Evolutionary conservation across 2,329 filamentous ascomycete species (phyloP), one percentile per base, ranked within the genome.

Genomic region (Phyllosticta citrichinensis): DNA sequence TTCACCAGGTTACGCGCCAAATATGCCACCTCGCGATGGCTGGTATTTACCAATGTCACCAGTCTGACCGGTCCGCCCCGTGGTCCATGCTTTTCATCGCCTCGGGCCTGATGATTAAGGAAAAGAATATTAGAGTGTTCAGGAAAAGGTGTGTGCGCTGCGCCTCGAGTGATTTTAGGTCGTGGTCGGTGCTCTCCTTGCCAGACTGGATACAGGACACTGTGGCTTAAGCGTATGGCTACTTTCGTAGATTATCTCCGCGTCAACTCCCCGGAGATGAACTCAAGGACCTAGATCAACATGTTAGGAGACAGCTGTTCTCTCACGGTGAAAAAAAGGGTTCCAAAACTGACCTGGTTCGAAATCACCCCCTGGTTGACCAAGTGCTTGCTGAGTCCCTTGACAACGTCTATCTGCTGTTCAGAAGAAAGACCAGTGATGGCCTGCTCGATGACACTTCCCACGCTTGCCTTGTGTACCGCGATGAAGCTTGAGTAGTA

Each of bases 401-500:
- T 81, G 19, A 87, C 81, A 19, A 87, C 81, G 75, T 97, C 93
- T 64, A 96, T 80, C 76, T 99, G 93, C 75, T 99, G 91, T 51
- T 96, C 91, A 1, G 86, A 78, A 0, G 85, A 87, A 67, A 99
- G 77, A n/a, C 92, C 92, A 5, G 87, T 95, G 66, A 99, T 96
- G 57, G 90, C 93, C 12, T 86, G 84, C 78, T 99, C 93, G 67
- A 99, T 88, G 40, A 99, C 88, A 60, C 85, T 85, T 20, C 93
- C 94, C 20, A 96, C 87, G 61, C 82, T 91, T 50, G 88, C 86
- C 74, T 93, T 91, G 80, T 96, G 86, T 6, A 91, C 81, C 3
- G 92, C 92, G 69, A 99, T 93, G 74, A 99, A 99, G 70, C 89
- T 94, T 74, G 97, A 92, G 77, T 95, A 99, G 78, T 99, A 99